phyloP scores from a whole-genome alignment of 805 yeast genomes.

The Lipomyces spencermartinsiae region DNA sequence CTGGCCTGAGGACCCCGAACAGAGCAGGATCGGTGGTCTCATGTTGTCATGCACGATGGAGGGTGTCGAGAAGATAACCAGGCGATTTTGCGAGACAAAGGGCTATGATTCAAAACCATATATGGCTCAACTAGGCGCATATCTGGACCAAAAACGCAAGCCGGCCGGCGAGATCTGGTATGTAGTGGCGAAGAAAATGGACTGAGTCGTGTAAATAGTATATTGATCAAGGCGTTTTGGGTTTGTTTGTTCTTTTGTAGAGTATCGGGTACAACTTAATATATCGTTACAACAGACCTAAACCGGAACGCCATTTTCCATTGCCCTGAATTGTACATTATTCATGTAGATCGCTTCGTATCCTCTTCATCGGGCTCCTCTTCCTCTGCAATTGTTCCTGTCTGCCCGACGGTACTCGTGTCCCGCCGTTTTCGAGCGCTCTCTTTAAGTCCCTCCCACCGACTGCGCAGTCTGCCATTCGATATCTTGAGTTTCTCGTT shows the following conservation, averaged over 20 bases:
- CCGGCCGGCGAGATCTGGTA: constrained; percentile 4
- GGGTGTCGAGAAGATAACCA: not conserved
- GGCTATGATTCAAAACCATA: not conserved
- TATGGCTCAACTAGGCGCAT: not conserved
- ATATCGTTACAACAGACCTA: not conserved
- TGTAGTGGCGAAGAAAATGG: constrained; percentile 5
- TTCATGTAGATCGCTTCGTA: not conserved
- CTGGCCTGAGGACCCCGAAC: constrained; percentile 14
- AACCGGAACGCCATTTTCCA: not conserved
- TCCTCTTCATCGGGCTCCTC: constrained; percentile 17
- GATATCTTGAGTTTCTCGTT: constrained; percentile 58
- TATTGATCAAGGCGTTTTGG: not conserved
- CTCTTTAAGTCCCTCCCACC: constrained; percentile 72
- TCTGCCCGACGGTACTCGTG: not conserved
- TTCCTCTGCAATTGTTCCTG: constrained; percentile 12
- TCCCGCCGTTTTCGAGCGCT: constrained; percentile 61
- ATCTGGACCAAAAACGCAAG: constrained; percentile 3
- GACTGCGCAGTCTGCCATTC: constrained; percentile 57
- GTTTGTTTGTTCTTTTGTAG: not conserved
- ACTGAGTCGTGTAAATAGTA: not conserved
- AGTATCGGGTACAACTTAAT: not conserved
- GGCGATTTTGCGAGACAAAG: constrained; percentile 1
- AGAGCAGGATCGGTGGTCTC: constrained; percentile 22
- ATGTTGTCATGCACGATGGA: constrained; percentile 14
- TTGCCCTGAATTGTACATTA: not conserved